Conservation (phyloP, 768 basidiomycete species). For the Lentinula raphanica region DNA sequence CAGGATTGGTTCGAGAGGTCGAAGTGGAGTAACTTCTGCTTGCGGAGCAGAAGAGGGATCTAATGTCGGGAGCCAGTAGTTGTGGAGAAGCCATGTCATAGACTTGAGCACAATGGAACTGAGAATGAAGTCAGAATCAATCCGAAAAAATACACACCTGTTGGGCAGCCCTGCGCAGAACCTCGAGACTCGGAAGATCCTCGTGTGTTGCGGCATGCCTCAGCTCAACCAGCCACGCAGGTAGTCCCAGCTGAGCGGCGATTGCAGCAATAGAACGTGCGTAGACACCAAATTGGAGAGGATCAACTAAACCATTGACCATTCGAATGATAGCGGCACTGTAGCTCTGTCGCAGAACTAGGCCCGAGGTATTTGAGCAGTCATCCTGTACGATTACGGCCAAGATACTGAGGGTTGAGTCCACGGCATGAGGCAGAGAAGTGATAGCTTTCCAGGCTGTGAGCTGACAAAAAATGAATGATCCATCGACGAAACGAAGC, state of each 20-base stretch:
- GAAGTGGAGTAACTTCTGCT: slow-evolving; percentile 31
- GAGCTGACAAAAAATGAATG: slow-evolving; percentile 39
- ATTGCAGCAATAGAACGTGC: slow-evolving; percentile 89
- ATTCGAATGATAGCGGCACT: slow-evolving; percentile 80
- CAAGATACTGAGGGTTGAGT: slow-evolving; percentile 63
- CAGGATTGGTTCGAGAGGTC: slow-evolving; percentile 63
- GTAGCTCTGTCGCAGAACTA: slow-evolving; percentile 71
- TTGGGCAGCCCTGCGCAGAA: slow-evolving; percentile 70
- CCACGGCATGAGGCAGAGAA: slow-evolving; percentile 76
- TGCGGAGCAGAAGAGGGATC: slow-evolving; percentile 41
- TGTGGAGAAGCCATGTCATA: slow-evolving; percentile 74
- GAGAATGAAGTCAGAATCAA: slow-evolving; percentile 1
- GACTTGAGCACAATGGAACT: slow-evolving; percentile 44
- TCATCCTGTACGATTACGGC: slow-evolving; percentile 55
- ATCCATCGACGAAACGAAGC: neutral
- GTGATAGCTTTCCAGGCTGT: slow-evolving; percentile 77
- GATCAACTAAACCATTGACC: slow-evolving; percentile 94
- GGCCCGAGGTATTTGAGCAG: slow-evolving; percentile 24
- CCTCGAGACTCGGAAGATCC: slow-evolving; percentile 78
- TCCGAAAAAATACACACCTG: slow-evolving; percentile 42
- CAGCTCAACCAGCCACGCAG: slow-evolving; percentile 85
- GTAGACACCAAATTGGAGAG: slow-evolving; percentile 82
- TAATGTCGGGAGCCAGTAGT: slow-evolving; percentile 79
- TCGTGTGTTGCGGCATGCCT: slow-evolving; percentile 96
- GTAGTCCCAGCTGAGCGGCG: slow-evolving; percentile 80